Conservation (phyloP, 257 asterid species). For the Jaltomata sinuosa region DNA sequence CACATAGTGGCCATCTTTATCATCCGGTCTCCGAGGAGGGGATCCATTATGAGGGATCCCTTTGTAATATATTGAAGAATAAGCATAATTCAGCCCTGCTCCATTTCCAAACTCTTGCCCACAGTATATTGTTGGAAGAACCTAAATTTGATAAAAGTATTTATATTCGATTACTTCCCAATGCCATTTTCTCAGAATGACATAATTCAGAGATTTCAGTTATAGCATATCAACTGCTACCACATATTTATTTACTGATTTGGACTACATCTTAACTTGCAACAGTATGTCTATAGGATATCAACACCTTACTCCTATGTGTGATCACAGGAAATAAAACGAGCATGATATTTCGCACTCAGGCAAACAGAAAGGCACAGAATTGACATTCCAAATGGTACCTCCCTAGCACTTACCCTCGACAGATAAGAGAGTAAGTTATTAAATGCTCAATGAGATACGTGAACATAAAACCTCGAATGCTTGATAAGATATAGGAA, state of each 20-base stretch:
- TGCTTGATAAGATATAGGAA: background rate
- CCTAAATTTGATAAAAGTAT: slow-evolving; percentile 32
- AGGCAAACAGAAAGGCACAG: background rate
- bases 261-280: background rate
- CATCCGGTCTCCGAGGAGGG: slow-evolving; percentile 85
- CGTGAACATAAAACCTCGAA: background rate
- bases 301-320: background rate
- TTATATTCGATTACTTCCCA: background rate
- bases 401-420: background rate
- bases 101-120: slow-evolving; percentile 50
- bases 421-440: background rate
- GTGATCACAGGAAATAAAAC: background rate
- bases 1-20: slow-evolving; percentile 78
- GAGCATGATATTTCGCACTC: background rate
- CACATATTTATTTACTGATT: background rate
- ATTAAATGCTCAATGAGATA: background rate
- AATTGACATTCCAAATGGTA: background rate
- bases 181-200: background rate
- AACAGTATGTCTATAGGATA: background rate
- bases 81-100: slow-evolving; percentile 45
- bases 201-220: background rate
- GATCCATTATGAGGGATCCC: slow-evolving; percentile 62
- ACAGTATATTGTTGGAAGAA: slow-evolving; percentile 54
- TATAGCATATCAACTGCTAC: background rate
- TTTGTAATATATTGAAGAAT: slow-evolving; percentile 70